A percentile compares a stretch with the other conserved stretches of the same genome.
phyloP scores from a whole-genome alignment of 129 eudicot genomes.

The Calendula officinalis region DNA sequence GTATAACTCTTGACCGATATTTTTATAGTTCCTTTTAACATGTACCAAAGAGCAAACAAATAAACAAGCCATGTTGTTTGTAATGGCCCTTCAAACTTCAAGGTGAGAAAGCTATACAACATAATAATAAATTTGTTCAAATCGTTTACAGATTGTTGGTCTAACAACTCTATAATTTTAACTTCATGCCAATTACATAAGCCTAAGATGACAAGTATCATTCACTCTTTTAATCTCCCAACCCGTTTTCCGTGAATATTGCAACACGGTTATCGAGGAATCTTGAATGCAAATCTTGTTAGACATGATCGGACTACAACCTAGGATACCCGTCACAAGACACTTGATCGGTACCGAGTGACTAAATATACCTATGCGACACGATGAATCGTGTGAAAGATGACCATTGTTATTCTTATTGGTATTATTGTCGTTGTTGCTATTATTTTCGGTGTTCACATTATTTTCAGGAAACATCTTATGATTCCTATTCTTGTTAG shows the following conservation, averaged over 20 bases:
- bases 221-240: slow-evolving; percentile 81
- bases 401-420: background rate
- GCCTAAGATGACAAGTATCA: slow-evolving; percentile 72
- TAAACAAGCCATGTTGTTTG: background rate
- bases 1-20: too few species aligned
- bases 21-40: too few species aligned
- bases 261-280: slow-evolving; percentile 72
- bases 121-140: background rate
- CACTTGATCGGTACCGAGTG: slow-evolving; percentile 75
- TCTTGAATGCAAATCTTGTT: slow-evolving; percentile 70
- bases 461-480: slow-evolving; percentile 32
- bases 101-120: background rate
- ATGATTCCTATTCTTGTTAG: slow-evolving; percentile 28
- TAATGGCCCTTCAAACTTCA: background rate
- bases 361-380: slow-evolving; percentile 59
- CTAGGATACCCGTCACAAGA: slow-evolving; percentile 67
- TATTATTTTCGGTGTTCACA: slow-evolving; percentile 8
- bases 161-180: background rate
- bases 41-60: too few species aligned
- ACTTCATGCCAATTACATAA: slow-evolving; percentile 36
- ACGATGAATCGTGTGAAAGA: slow-evolving; percentile 19
- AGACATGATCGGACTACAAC: slow-evolving; percentile 68
- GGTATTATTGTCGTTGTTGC: background rate
- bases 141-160: background rate
- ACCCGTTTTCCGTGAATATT: slow-evolving; percentile 66